Percentiles rank a stretch among this genome's conserved stretches.
These are phyloP conservation scores for Podospora appendiculata DNA, from an alignment of 495 filamentous ascomycete species.

Conservation along the genomic window DNA sequence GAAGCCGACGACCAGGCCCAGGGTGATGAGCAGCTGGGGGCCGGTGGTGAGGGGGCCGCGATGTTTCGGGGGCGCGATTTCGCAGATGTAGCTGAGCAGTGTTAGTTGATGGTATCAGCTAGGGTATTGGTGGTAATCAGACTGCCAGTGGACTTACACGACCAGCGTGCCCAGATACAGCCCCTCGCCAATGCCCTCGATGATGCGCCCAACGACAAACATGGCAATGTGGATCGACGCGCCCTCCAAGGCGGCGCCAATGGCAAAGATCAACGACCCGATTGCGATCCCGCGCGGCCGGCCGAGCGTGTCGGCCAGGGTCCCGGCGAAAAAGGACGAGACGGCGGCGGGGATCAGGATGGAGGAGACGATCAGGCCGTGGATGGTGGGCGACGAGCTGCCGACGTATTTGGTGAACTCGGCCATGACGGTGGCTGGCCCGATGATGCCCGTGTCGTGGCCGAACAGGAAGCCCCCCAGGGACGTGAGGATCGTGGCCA, in stretches of 20 bases:
- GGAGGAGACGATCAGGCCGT: constrained; percentile 58
- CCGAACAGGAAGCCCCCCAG: constrained; percentile 10
- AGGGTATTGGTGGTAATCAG: neutral
- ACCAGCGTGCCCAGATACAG: constrained; percentile 44
- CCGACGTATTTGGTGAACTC: constrained; percentile 46
- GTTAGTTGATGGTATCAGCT: neutral
- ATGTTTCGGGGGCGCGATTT: constrained; percentile 49
- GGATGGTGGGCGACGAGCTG: constrained; percentile 46
- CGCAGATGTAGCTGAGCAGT: constrained; percentile 28
- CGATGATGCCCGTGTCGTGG: constrained; percentile 59
- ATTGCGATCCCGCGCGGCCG: constrained; percentile 45
- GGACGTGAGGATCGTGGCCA: neutral
- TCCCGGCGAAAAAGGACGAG: constrained; percentile 55
- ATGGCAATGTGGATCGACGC: constrained; percentile 42
- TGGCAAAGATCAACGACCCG: constrained; percentile 44
- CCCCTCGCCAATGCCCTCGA: constrained; percentile 54
- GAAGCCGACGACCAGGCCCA: constrained; percentile 49
- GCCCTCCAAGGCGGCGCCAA: constrained; percentile 46
- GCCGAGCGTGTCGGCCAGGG: constrained; percentile 52
- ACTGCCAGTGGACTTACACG: constrained; percentile 39
- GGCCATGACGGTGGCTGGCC: constrained; percentile 56
- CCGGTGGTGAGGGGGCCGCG: constrained; percentile 49
- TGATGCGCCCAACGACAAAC: constrained; percentile 48
- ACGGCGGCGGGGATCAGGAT: constrained; percentile 57
- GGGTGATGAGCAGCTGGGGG: constrained; percentile 48